A percentile compares a stretch with the other conserved stretches of the same genome.
Conservation (phyloP, 176 grass and related monocot species). For the Cenchrus americanus region DNA sequence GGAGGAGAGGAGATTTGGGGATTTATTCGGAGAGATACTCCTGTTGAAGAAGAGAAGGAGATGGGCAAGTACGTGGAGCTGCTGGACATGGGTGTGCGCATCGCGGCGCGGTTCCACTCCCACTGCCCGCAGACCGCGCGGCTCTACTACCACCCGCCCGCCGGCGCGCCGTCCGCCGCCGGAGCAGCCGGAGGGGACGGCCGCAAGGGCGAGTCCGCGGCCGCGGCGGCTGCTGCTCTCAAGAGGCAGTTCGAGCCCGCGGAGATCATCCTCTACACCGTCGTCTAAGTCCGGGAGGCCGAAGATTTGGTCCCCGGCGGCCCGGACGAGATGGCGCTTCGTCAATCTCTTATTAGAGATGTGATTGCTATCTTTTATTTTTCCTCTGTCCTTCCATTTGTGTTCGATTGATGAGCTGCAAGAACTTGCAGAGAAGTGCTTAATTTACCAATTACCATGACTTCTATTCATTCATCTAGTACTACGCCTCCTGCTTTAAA, state of each 20-base stretch:
- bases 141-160: slow-evolving; percentile 77
- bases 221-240: neutral
- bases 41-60: neutral
- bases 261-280: slow-evolving; percentile 56
- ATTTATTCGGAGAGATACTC: too few species aligned
- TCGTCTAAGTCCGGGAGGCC: slow-evolving; percentile 30
- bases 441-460: neutral
- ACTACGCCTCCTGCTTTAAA: too few species aligned
- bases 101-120: slow-evolving; percentile 87
- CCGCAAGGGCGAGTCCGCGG: neutral
- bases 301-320: neutral
- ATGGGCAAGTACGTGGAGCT: slow-evolving; percentile 84
- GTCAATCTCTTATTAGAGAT: neutral
- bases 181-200: too few species aligned
- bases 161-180: neutral
- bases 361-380: slow-evolving; percentile 15
- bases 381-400: neutral
- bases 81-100: slow-evolving; percentile 80
- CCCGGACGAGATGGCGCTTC: neutral
- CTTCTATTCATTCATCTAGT: neutral
- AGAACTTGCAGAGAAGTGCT: too few species aligned
- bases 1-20: too few species aligned
- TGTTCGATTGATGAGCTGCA: neutral
- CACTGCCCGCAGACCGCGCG: slow-evolving; percentile 82
- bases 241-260: slow-evolving; percentile 20